Percentiles rank a stretch among this genome's conserved stretches.
Conservation (phyloP, 2,329 filamentous ascomycete species). For the Scortechinia acanthostroma region DNA sequence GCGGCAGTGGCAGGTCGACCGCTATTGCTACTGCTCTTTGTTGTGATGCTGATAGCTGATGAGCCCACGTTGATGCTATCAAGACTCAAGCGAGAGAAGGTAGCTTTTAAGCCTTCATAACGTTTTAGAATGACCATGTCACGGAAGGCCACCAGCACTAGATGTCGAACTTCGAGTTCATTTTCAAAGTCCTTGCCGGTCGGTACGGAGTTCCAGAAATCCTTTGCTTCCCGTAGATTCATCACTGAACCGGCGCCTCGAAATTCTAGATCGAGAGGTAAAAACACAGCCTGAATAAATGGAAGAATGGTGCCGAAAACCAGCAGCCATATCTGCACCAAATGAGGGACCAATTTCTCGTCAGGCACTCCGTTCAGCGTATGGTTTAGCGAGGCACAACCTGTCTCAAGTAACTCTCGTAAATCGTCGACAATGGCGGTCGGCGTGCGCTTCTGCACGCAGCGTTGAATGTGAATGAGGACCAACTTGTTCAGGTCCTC, state of each 20-base stretch:
- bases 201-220: constrained; percentile 48
- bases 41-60: constrained; percentile 22
- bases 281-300: constrained; percentile 60
- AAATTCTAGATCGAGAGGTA: constrained; percentile 60
- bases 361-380: constrained; percentile 47
- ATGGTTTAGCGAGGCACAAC: constrained; percentile 54
- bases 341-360: constrained; percentile 50
- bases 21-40: constrained; percentile 17
- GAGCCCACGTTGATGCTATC: constrained; percentile 42
- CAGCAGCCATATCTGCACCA: constrained; percentile 58
- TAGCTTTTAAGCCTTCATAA: constrained; percentile 52
- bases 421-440: constrained; percentile 55
- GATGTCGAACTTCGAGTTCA: constrained; percentile 53
- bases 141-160: constrained; percentile 55
- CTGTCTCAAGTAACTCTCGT: constrained; percentile 50
- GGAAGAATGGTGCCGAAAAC: constrained; percentile 59
- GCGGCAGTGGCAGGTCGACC: constrained; percentile 36
- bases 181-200: constrained; percentile 39
- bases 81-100: constrained; percentile 54
- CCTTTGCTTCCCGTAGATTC: constrained; percentile 44
- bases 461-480: constrained; percentile 51
- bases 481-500: constrained; percentile 61
- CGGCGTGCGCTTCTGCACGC: constrained; percentile 50
- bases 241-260: constrained; percentile 52
- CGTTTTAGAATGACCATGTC: constrained; percentile 54